Evolutionary conservation across 2,329 filamentous ascomycete genomes (phyloP).

Genomic region (Stagonosporopsis cucurbitacearum): DNA sequence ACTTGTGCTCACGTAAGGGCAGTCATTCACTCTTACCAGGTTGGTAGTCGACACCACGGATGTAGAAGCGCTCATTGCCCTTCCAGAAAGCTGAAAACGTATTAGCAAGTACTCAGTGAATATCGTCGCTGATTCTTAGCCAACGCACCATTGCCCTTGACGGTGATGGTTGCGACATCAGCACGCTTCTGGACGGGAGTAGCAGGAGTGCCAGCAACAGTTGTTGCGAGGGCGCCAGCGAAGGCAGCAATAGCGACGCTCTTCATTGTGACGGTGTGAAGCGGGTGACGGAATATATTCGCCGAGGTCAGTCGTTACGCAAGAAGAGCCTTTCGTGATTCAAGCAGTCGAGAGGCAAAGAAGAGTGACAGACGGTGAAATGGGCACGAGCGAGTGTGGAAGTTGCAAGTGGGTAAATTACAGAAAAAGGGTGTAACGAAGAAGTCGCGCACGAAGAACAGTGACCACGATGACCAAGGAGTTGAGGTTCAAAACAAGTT

Average conservation of each 20-base stretch:
- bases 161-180: conserved; percentile 61
- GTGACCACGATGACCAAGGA: conserved; percentile 13
- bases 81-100: conserved; percentile 63
- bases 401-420: conserved; percentile 1
- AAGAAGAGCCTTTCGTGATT: conserved; percentile 6
- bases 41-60: conserved; percentile 70
- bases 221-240: conserved; percentile 55
- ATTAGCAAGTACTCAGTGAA: conserved; percentile 29
- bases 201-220: conserved; percentile 53
- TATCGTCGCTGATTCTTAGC: neutral
- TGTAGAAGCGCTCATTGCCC: conserved; percentile 66
- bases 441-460: conserved; percentile 18
- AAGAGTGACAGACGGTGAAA: conserved; percentile 16
- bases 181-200: conserved; percentile 48
- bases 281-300: conserved; percentile 16
- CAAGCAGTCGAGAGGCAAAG: conserved; percentile 2
- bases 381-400: conserved; percentile 16
- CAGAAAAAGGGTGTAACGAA: conserved; percentile 10
- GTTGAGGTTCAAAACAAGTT: conserved; percentile 16
- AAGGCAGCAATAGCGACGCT: conserved; percentile 55
- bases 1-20: neutral
- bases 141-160: conserved; percentile 66
- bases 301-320: conserved; percentile 1
- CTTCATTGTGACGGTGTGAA: conserved; percentile 58
- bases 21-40: conserved; percentile 50